phyloP scores from a whole-genome alignment of 2,329 filamentous ascomycete genomes.

The Dothiorella sarmentorum region DNA sequence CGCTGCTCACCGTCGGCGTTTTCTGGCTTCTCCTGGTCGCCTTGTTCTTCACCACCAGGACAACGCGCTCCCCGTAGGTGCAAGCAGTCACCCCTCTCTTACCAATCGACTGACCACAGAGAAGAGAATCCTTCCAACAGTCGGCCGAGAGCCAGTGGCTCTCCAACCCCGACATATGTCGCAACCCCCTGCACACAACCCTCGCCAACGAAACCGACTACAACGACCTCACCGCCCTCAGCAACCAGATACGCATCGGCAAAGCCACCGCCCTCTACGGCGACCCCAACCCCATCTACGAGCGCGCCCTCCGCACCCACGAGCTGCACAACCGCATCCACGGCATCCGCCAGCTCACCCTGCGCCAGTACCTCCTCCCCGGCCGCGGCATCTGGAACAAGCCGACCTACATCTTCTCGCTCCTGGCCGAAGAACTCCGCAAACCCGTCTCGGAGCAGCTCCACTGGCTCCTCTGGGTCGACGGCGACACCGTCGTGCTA shows the following conservation, averaged over 20 bases:
- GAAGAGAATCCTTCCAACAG: no score
- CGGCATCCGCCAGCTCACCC: constrained; percentile 35
- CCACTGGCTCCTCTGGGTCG: neutral
- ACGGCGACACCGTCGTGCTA: constrained; percentile 9
- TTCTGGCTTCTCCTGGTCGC: neutral
- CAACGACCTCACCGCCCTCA: neutral
- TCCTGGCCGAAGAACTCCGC: neutral
- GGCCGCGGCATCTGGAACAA: constrained; percentile 6
- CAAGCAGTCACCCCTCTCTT: neutral
- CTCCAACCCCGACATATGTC: neutral
- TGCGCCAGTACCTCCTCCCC: constrained; percentile 19
- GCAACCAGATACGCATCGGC: neutral
- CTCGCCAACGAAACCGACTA: constrained; percentile 9
- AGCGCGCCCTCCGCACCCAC: constrained; percentile 35
- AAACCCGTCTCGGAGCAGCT: neutral
- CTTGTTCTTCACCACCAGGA: neutral
- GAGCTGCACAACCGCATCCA: constrained; percentile 32
- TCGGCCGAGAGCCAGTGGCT: neutral
- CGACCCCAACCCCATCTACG: constrained; percentile 26
- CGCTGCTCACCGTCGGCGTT: neutral
- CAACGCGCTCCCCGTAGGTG: neutral
- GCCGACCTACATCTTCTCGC: neutral
- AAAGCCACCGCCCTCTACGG: constrained; percentile 19
- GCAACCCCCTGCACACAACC: neutral
- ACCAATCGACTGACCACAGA: no score